Conservation (phyloP, 2,329 filamentous ascomycete genomes). For the Teratosphaeria viscida region DNA sequence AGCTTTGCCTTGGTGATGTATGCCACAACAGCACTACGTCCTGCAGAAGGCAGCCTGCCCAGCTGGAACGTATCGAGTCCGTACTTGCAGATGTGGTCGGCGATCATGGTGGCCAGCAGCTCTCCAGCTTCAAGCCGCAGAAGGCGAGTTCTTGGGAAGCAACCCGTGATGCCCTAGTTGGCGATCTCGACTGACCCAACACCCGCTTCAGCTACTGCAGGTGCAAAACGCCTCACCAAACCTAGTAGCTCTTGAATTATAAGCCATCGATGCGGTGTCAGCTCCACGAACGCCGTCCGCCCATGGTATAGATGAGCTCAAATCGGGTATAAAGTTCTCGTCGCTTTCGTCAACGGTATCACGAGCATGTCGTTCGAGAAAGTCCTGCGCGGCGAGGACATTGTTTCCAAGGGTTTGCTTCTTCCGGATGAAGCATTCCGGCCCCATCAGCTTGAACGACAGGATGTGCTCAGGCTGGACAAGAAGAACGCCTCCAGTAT, state of each 20-base stretch:
- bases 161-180: background rate
- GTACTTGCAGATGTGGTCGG: slow-evolving; percentile 24
- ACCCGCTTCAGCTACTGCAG: slow-evolving; percentile 1
- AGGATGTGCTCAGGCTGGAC: slow-evolving; percentile 54
- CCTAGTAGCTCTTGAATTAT: slow-evolving; percentile 27
- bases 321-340: slow-evolving; percentile 31
- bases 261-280: slow-evolving; percentile 32
- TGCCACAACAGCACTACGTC: background rate
- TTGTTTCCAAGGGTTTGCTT: slow-evolving; percentile 30
- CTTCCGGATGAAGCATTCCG: slow-evolving; percentile 45
- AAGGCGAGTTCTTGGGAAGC: slow-evolving; percentile 49
- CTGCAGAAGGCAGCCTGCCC: background rate
- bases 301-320: slow-evolving; percentile 36
- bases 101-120: slow-evolving; percentile 19
- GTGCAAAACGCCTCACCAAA: slow-evolving; percentile 12
- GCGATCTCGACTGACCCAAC: slow-evolving; percentile 10
- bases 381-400: slow-evolving; percentile 44
- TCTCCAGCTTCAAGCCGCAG: slow-evolving; percentile 31
- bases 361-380: slow-evolving; percentile 40
- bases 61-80: slow-evolving; percentile 12
- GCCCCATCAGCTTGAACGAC: slow-evolving; percentile 53
- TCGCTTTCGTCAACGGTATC: slow-evolving; percentile 57
- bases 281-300: slow-evolving; percentile 30
- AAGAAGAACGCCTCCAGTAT: slow-evolving; percentile 44
- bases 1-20: background rate